Base-by-base conservation (phyloP, 2,329 filamentous ascomycete species). In the Colletotrichum aenigma region DNA sequence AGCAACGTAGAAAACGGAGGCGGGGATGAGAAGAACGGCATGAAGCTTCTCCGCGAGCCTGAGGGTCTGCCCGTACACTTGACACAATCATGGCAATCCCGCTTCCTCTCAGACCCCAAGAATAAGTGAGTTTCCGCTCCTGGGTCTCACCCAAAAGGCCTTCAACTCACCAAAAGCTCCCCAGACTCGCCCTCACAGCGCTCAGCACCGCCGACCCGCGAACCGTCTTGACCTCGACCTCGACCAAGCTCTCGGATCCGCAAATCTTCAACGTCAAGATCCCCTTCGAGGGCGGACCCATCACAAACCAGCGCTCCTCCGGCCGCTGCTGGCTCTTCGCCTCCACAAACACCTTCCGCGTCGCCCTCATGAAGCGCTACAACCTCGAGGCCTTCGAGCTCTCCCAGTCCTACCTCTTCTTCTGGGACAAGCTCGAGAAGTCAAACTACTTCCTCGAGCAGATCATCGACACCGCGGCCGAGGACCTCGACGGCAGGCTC, bases 401-500 rank as follows among this genome's bases (percentile, higher is more conserved):
- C n/a, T 96, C 93, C 34, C 96, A 98, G 85, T 89, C 93, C 2
- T 97, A 97, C 81, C 89, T 98, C 6, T 98, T 96, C 86, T 98
- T 95, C 89, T 97, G 94, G 93, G 96, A 98, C 84, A 98, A 98
- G 86, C 91, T 98, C 24, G 96, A 98, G 84, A 98, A 98, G 85
- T 90, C 94, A 10, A 98, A 98, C 84, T 98, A 91, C 87, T 98
- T 97, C 86, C 89, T 98, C 21, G 95, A 97, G 85, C 94, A 94
- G 80, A 91, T 96, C 76, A 90, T 98, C 71, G 92, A 95, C 77
- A 97, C 95, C 0, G 89, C 91, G 0, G 87, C 88, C 67, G 89
- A 95, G 79, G 91, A 93, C 38, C 88, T 97, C 2, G 94, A 96
- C 78, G 90, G 92, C 26, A 87, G 96, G 12, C 85, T 97, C 6